Evolutionary conservation across 371 early-diverging fungal species (phyloP).

Genomic region (Mortierella sp.): DNA sequence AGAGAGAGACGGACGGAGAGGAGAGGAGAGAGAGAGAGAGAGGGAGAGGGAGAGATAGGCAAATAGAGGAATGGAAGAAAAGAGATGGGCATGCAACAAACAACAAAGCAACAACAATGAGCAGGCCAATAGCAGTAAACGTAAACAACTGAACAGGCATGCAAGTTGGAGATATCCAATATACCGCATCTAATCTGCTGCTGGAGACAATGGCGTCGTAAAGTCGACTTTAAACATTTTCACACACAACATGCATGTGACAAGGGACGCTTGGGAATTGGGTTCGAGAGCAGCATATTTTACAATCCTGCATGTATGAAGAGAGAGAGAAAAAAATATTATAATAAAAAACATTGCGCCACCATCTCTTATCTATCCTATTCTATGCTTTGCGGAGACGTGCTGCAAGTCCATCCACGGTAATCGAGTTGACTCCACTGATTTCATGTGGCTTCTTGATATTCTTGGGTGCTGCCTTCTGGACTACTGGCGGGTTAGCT

Average conservation of each 20-base stretch:
- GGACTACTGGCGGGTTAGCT: slow-evolving; percentile 37
- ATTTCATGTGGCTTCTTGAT: slow-evolving; percentile 50
- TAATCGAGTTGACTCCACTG: slow-evolving; percentile 44
- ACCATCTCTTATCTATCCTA: not conserved
- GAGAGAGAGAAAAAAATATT: not conserved
- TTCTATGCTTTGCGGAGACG: slow-evolving; percentile 40
- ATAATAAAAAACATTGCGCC: not conserved
- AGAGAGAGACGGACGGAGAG: not conserved
- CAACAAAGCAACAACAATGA: not conserved
- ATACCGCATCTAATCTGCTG: no score
- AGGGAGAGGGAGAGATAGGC: not conserved
- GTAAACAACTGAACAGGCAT: no score
- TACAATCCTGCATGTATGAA: no score
- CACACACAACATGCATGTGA: slow-evolving; percentile 6
- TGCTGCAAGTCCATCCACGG: slow-evolving; percentile 38
- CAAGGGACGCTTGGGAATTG: not conserved
- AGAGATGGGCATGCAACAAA: no score
- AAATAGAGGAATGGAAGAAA: not conserved
- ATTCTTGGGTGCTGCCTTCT: slow-evolving; percentile 37
- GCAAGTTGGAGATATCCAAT: no score
- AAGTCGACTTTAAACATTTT: no score
- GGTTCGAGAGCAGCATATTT: not conserved
- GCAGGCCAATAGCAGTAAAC: not conserved
- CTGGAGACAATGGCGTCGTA: not conserved
- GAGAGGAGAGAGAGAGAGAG: not conserved